Evolutionary conservation across 2,329 filamentous ascomycete species (phyloP).

Genomic region (Pseudogymnoascus sp.): DNA sequence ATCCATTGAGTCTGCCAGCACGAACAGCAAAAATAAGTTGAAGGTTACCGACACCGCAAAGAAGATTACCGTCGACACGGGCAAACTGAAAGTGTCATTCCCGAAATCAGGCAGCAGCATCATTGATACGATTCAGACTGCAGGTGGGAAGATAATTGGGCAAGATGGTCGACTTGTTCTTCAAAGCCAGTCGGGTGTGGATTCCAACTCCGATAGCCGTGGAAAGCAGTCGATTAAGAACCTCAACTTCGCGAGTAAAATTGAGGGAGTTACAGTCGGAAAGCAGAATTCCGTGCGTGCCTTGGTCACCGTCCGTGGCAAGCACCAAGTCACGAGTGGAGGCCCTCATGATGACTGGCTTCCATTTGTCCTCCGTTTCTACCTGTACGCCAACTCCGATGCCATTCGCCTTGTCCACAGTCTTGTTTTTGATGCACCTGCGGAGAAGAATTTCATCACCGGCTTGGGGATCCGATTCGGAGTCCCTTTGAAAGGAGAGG

Average conservation of each 20-base stretch:
- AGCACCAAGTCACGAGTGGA: conserved; percentile 22
- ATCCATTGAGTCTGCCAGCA: background rate
- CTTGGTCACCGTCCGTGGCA: conserved; percentile 35
- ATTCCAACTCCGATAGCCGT: conserved; percentile 33
- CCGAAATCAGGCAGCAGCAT: conserved; percentile 16
- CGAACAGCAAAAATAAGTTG: background rate
- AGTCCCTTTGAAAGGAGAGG: conserved; percentile 45
- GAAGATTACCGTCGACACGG: conserved; percentile 16
- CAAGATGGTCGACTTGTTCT: conserved; percentile 43
- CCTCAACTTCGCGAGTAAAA: conserved; percentile 42
- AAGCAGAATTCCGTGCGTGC: conserved; percentile 36
- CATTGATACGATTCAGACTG: conserved; percentile 17
- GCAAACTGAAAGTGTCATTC: conserved; percentile 16
- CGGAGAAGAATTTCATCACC: conserved; percentile 42
- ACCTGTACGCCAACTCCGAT: conserved; percentile 50
- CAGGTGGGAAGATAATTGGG: conserved; percentile 15
- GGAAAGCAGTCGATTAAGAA: conserved; percentile 33
- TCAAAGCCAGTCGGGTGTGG: conserved; percentile 42
- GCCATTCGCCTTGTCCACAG: conserved; percentile 49
- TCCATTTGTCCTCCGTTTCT: conserved; percentile 49
- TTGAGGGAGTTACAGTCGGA: conserved; percentile 44
- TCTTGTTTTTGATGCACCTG: conserved; percentile 47
- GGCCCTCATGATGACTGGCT: conserved; percentile 31
- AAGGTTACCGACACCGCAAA: background rate
- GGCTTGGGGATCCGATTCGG: conserved; percentile 49